phyloP scores from a whole-genome alignment of 768 basidiomycete species.

The Crucibulum laeve region DNA sequence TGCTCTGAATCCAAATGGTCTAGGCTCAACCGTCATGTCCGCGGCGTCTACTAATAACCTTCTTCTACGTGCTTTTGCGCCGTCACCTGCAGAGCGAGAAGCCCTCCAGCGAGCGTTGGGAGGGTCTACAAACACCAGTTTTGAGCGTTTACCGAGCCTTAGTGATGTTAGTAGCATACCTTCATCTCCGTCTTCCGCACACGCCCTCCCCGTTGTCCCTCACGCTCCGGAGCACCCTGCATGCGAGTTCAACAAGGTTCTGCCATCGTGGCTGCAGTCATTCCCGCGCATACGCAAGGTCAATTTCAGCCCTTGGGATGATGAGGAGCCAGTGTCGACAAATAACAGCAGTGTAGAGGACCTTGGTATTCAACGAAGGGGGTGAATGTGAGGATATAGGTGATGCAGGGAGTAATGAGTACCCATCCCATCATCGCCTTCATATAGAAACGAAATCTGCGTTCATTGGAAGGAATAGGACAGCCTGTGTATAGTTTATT shows the following conservation, averaged over 20 bases:
- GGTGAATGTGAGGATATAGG: not conserved
- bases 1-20: constrained; percentile 60
- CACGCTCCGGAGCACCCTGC: constrained; percentile 19
- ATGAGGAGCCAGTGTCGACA: constrained; percentile 43
- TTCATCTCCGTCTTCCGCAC: constrained; percentile 57
- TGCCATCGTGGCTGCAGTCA: constrained; percentile 70
- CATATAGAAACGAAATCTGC: no score
- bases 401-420: not conserved
- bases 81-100: constrained; percentile 84
- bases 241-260: constrained; percentile 24
- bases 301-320: constrained; percentile 82
- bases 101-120: constrained; percentile 77
- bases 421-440: not conserved
- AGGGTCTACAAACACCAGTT: constrained; percentile 67
- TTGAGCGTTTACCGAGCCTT: constrained; percentile 74
- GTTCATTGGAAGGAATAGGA: no score
- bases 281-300: constrained; percentile 62
- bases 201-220: constrained; percentile 23
- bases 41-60: constrained; percentile 42
- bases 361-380: not conserved
- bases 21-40: constrained; percentile 28
- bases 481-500: not conserved
- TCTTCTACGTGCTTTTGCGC: constrained; percentile 78
- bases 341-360: not conserved
- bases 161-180: constrained; percentile 73